Evolutionary conservation across 202 grass and related monocot species (phyloP).

Genomic region (Zizania palustris): DNA sequence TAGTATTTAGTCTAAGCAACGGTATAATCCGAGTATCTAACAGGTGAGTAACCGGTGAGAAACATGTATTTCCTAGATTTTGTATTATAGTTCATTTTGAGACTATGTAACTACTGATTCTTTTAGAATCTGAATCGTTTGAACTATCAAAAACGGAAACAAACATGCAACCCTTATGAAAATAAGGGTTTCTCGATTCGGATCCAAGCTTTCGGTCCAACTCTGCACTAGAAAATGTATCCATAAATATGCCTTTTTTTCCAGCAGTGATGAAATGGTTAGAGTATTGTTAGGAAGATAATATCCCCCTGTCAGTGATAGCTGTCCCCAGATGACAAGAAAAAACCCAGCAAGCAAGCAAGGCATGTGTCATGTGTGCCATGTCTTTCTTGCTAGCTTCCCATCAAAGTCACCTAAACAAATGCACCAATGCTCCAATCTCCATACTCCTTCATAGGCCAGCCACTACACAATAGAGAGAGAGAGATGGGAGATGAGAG

Average conservation of each 20-base stretch:
- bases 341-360: conserved; percentile 48
- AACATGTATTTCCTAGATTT: too few species aligned
- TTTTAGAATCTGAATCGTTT: too few species aligned
- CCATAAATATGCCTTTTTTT: not conserved
- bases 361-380: conserved; percentile 67
- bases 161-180: too few species aligned
- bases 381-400: conserved; percentile 33
- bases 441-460: conserved; percentile 10
- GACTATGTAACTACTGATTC: too few species aligned
- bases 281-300: conserved; percentile 6
- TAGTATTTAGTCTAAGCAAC: too few species aligned
- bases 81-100: too few species aligned
- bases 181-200: not conserved
- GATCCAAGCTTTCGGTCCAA: not conserved
- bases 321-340: conserved; percentile 45
- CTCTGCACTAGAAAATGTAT: not conserved
- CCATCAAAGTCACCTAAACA: conserved; percentile 42
- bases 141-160: too few species aligned
- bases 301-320: conserved; percentile 27
- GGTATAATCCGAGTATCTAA: too few species aligned
- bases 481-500: not conserved
- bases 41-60: too few species aligned
- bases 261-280: not conserved
- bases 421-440: conserved; percentile 14
- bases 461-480: conserved; percentile 2